A percentile compares a stretch with the other conserved stretches of the same genome.
These are phyloP conservation scores for Colletotrichum endophyticum DNA, from an alignment of 2,329 filamentous ascomycete genomes.

Conservation along the genomic window DNA sequence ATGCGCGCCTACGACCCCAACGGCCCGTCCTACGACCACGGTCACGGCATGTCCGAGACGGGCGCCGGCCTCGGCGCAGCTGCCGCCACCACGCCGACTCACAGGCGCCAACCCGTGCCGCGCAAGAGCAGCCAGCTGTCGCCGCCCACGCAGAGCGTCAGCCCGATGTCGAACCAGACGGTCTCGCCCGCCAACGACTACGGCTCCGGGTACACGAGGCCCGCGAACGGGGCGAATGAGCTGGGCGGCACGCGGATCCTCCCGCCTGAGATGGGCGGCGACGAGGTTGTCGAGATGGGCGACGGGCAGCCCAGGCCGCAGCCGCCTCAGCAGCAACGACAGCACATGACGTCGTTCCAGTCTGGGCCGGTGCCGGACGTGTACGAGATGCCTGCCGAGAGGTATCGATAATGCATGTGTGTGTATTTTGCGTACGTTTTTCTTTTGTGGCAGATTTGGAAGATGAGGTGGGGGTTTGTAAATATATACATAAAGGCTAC, in stretches of 20 bases:
- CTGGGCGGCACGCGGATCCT: conserved; percentile 7
- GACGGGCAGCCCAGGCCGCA: conserved; percentile 26
- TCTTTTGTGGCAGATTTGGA: background rate
- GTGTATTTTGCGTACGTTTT: background rate
- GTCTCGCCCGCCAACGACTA: background rate
- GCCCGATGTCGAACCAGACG: conserved; percentile 10
- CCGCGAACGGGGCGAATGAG: conserved; percentile 14
- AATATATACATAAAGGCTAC: background rate
- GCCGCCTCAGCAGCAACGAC: background rate
- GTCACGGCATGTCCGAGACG: conserved; percentile 12
- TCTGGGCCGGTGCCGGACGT: conserved; percentile 35
- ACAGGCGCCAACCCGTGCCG: conserved; percentile 4
- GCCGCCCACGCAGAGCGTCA: conserved; percentile 11
- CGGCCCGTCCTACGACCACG: conserved; percentile 9
- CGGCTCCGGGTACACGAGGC: background rate
- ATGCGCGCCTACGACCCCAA: conserved; percentile 44
- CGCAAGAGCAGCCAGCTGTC: conserved; percentile 8
- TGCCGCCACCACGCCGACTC: background rate
- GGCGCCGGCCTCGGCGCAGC: background rate
- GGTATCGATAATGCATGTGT: conserved; percentile 33
- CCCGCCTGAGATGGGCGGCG: conserved; percentile 16
- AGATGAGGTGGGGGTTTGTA: background rate
- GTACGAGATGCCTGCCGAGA: conserved; percentile 47
- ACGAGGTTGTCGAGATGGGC: conserved; percentile 35
- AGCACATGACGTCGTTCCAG: conserved; percentile 34